These are phyloP conservation scores for Medicago truncatula DNA, from an alignment of 306 rosid genomes.

Conservation along the genomic window DNA sequence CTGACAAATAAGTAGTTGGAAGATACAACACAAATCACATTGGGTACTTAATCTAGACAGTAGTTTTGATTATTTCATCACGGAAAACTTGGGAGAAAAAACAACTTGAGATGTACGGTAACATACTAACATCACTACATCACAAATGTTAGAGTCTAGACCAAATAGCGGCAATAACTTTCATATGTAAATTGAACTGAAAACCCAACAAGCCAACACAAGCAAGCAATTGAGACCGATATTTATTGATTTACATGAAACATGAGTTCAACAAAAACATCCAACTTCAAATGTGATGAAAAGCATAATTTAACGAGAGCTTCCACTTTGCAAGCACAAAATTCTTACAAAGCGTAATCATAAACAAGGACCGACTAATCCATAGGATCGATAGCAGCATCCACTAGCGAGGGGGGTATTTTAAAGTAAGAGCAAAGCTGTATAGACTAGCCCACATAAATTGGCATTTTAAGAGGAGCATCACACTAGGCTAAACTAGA, in stretches of 20 bases:
- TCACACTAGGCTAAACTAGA: too few relatives aligned
- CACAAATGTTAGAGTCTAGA: background rate
- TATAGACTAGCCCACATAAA: too few relatives aligned
- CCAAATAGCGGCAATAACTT: constrained; percentile 4
- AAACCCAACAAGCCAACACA: background rate
- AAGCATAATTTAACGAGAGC: background rate
- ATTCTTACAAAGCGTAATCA: background rate
- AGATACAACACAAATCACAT: constrained; percentile 1
- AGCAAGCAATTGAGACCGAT: background rate
- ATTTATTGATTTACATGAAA: background rate
- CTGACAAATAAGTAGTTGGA: constrained; percentile 6
- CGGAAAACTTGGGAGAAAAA: background rate
- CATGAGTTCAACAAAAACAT: background rate
- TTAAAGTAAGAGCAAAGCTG: too few relatives aligned
- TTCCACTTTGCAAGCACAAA: background rate
- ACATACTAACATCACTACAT: constrained; percentile 19
- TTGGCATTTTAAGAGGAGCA: too few relatives aligned
- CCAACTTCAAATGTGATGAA: constrained; percentile 14
- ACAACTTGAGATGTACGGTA: background rate
- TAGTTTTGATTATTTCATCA: background rate
- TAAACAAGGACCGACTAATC: too few relatives aligned
- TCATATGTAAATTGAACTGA: background rate
- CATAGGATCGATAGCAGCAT: too few relatives aligned
- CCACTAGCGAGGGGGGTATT: too few relatives aligned
- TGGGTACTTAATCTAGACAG: constrained; percentile 12